Conservation (phyloP, 768 basidiomycete species). For the Mycena leptocephala region DNA sequence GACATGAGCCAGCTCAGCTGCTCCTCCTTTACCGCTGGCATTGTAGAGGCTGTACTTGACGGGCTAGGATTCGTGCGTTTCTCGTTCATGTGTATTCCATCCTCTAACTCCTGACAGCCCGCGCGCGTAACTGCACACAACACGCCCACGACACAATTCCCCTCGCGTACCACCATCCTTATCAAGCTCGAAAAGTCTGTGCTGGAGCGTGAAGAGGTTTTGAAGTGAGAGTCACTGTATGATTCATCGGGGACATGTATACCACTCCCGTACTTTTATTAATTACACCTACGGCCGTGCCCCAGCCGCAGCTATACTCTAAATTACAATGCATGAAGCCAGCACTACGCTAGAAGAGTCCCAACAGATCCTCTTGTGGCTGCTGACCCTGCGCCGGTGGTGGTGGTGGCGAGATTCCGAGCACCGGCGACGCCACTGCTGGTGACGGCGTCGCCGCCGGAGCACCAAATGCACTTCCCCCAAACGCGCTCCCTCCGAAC, state of each 20-base stretch:
- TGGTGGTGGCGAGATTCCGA: not conserved
- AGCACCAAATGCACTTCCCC: slow-evolving; percentile 15
- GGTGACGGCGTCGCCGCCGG: not conserved
- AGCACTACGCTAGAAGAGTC: slow-evolving; percentile 61
- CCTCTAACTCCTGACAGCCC: slow-evolving; percentile 69
- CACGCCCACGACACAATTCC: slow-evolving; percentile 86
- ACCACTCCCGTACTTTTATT: not conserved
- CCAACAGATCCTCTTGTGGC: slow-evolving; percentile 69
- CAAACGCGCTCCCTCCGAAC: slow-evolving; percentile 20
- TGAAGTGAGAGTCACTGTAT: slow-evolving; percentile 65
- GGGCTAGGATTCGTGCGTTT: slow-evolving; percentile 93
- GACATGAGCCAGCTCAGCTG: slow-evolving; percentile 96
- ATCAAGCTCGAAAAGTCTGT: slow-evolving; percentile 97
- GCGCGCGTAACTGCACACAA: slow-evolving; percentile 97
- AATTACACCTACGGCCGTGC: not conserved
- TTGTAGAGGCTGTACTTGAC: slow-evolving; percentile 97
- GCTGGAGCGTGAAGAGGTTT: slow-evolving; percentile 92
- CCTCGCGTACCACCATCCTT: slow-evolving; percentile 93
- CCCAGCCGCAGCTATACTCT: not conserved
- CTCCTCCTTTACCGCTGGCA: slow-evolving; percentile 97
- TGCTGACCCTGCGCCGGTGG: slow-evolving; percentile 46
- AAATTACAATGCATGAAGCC: not conserved
- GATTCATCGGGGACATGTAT: not conserved
- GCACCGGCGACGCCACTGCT: not conserved
- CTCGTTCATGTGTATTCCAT: not conserved